Conservation (phyloP, 768 basidiomycete species). For the Pleurotus citrinopileatus region DNA sequence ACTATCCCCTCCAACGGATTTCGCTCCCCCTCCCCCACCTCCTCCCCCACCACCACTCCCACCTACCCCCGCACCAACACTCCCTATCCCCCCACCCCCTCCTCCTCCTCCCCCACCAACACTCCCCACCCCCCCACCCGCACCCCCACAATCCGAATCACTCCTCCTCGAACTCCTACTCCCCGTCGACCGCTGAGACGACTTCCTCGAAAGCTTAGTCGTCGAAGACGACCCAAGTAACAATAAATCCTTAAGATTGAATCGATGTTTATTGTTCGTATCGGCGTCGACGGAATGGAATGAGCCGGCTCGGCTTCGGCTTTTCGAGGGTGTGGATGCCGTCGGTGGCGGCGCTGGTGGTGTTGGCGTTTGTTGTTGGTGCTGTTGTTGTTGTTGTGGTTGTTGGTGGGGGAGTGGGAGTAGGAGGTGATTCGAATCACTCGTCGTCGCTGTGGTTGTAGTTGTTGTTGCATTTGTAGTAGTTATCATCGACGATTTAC, state of each 20-base stretch:
- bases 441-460: too few relatives aligned
- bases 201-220: constrained; percentile 70
- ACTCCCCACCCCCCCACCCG: too few relatives aligned
- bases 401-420: not conserved
- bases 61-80: constrained; percentile 20
- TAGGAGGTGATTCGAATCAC: not conserved
- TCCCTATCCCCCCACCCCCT: not conserved
- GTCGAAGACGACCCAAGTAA: constrained; percentile 32
- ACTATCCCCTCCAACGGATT: constrained; percentile 44
- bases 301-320: constrained; percentile 32
- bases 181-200: constrained; percentile 63
- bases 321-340: constrained; percentile 20
- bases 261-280: constrained; percentile 72
- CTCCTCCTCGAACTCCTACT: too few relatives aligned
- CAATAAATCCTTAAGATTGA: constrained; percentile 82
- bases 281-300: constrained; percentile 54
- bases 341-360: constrained; percentile 21
- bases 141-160: constrained; percentile 41
- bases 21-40: constrained; percentile 42
- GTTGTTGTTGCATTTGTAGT: too few relatives aligned
- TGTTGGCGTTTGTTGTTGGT: constrained; percentile 24
- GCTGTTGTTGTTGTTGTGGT: constrained; percentile 12
- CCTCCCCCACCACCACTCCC: constrained; percentile 47
- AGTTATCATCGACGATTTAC: too few relatives aligned
- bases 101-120: too few relatives aligned